These are phyloP conservation scores for Cerrena zonata DNA, from an alignment of 1,284 basidiomycete genomes.

Conservation along the genomic window DNA sequence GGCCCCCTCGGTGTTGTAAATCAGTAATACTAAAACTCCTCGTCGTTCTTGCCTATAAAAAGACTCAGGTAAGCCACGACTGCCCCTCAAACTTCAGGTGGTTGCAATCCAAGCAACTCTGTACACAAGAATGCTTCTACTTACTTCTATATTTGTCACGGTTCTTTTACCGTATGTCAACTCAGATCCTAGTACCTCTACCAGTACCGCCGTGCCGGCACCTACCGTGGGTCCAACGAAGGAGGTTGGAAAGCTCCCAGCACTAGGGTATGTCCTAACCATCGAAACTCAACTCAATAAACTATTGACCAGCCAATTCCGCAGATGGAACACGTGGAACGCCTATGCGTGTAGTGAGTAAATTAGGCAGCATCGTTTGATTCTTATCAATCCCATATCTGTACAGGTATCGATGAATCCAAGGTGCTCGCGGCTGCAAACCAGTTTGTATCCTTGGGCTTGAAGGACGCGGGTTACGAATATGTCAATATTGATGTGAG, in stretches of 20 bases:
- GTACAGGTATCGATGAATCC: constrained; percentile 42
- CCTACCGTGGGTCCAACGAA: constrained; percentile 30
- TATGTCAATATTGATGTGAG: constrained; percentile 52
- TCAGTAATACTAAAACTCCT: too few species aligned
- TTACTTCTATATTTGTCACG: too few species aligned
- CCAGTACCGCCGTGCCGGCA: constrained; percentile 14
- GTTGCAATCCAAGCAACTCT: too few species aligned
- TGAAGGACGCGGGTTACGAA: constrained; percentile 46
- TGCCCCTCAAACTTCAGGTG: too few species aligned
- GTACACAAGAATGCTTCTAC: too few species aligned
- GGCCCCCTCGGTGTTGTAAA: too few species aligned
- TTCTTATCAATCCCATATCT: background rate
- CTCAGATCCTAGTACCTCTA: background rate
- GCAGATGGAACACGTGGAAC: constrained; percentile 56
- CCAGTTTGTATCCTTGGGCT: constrained; percentile 41
- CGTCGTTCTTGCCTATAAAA: too few species aligned
- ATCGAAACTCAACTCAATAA: too few species aligned
- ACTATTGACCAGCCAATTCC: background rate
- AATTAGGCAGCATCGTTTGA: background rate
- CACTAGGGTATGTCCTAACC: constrained; percentile 30
- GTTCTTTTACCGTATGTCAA: too few species aligned
- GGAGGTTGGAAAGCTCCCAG: constrained; percentile 29
- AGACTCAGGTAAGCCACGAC: too few species aligned
- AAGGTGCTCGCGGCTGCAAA: constrained; percentile 45
- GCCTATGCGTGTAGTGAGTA: constrained; percentile 41